Evolutionary conservation across 306 rosid species (phyloP).

Genomic region (Vigna unguiculata): DNA sequence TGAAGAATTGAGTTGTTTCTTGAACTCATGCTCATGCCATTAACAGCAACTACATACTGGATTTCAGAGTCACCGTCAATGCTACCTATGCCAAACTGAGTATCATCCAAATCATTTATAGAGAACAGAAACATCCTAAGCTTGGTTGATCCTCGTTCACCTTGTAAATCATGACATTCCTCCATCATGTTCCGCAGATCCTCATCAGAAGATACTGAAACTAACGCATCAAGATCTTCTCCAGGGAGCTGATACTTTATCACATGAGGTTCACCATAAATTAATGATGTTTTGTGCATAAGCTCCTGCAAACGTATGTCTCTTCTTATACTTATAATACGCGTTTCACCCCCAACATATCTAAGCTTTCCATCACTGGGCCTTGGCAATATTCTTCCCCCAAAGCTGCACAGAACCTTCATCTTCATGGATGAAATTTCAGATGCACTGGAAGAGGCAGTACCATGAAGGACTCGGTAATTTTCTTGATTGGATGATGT

Average conservation of each 20-base stretch:
- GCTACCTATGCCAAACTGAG: constrained; percentile 64
- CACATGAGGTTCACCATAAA: constrained; percentile 59
- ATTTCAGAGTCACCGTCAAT: constrained; percentile 76
- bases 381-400: constrained; percentile 82
- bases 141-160: constrained; percentile 63
- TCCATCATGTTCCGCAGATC: constrained; percentile 94
- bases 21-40: constrained; percentile 73
- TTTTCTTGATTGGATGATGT: constrained; percentile 66
- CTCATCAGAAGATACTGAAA: constrained; percentile 86
- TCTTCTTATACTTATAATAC: constrained; percentile 69
- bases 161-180: constrained; percentile 66
- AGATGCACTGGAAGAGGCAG: constrained; percentile 61
- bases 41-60: constrained; percentile 83
- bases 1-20: constrained; percentile 64
- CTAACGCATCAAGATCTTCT: constrained; percentile 94
- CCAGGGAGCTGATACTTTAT: constrained; percentile 95
- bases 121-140: constrained; percentile 84
- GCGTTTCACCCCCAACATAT: constrained; percentile 92
- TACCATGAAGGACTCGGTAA: constrained; percentile 56
- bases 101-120: constrained; percentile 71
- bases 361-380: constrained; percentile 89
- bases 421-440: constrained; percentile 61
- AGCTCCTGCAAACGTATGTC: constrained; percentile 75
- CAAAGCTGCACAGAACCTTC: constrained; percentile 89
- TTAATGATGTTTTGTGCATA: constrained; percentile 63